Evolutionary conservation across 495 filamentous ascomycete genomes (phyloP), one percentile per base, ranked within the genome.

Genomic region (Penicillium antarcticum): DNA sequence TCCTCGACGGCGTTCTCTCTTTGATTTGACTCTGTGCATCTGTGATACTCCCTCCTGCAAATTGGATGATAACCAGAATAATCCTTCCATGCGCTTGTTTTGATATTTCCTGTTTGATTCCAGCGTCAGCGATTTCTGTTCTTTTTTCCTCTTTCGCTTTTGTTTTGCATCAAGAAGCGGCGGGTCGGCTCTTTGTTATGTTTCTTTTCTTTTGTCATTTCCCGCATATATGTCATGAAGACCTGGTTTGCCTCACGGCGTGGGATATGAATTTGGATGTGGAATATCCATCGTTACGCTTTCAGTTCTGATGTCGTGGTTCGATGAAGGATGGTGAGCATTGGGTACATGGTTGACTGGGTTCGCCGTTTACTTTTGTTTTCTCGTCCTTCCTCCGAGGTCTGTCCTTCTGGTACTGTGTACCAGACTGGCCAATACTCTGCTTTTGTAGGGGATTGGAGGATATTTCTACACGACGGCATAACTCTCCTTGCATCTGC

Each of bases 201-300:
- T 53, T 53, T 57, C 67, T 48, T 64, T 62, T 58, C 45, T 67
- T 57, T 50, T 63, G 55, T 64, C 58, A 66, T 65, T 57, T 65
- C 65, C 65, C 61, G 52, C 60, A 63, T 74, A 72, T 75, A 75
- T 69, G 66, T 73, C 72, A 79, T 75, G 66, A 82, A 81, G 76
- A 82, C 66, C 63, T 72, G 74, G 73, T 77, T 52, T 71, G 80
- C 79, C 80, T 79, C 80, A 68, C 79, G 80, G 80, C 80, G 73
- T 60, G 70, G 72, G 68, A 72, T 74, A 79, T 72, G 73, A 63
- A 73, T 63, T 69, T 67, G 74, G 75, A 78, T 70, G 71, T 76
- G 74, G 65, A 72, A 75, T 72, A 66, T 74, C 69, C 65, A 63
- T 52, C 48, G 52, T 63, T 60, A 63, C 50, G 49, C 52, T 60